Evolutionary conservation across 2,329 filamentous ascomycete species (phyloP), one percentile per base, ranked within the genome.

Genomic region (Dactylellina sp.): DNA sequence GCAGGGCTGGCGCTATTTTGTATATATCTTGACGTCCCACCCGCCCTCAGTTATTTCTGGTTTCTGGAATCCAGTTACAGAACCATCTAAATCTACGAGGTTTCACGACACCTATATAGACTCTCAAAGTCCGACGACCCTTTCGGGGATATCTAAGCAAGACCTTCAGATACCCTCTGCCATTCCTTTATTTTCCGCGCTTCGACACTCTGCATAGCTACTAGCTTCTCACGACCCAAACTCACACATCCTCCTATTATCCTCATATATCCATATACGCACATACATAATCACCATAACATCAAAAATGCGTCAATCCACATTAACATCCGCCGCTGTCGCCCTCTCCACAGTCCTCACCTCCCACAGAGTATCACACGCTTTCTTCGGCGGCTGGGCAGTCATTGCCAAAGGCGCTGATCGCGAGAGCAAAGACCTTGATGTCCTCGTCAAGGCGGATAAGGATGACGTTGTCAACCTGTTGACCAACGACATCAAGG

Each of bases 361-460:
- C 53, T 77, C 77, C 60, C 72, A 78, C 68, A 75, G 77, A 64
- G 76, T 79, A 64, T 75, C 76, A 50, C 78, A 79, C 44, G 77
- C 76, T 37, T 79, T 79, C 76, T 79, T 79, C 57, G 78, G 78
- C 56, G 78, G 78, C 60, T 79, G 77, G 75, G 78, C 78, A 32
- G 77, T 78, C 47, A 77, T 78, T 16, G 77, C 76, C 16, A 76
- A 76, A 14, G 76, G 76, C 14, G 61, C 75, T 28, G 75, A 77
- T 53, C 78, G 78, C 16, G 77, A 79, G 75, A 77, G 77, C 49
- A 79, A 79, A 75, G 78, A 79, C 71, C 75, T 79, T 32, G 78
- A 79, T 42, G 76, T 78, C 61, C 75, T 79, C 14, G 77, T 79
- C 49, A 75, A 76, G 22, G 76, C 75, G 25, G 71, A 76, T 5